A percentile compares a stretch with the other conserved stretches of the same genome.
Evolutionary conservation across 1,139 yeast species (phyloP).

Genomic region (Yamadazyma epiphylla): DNA sequence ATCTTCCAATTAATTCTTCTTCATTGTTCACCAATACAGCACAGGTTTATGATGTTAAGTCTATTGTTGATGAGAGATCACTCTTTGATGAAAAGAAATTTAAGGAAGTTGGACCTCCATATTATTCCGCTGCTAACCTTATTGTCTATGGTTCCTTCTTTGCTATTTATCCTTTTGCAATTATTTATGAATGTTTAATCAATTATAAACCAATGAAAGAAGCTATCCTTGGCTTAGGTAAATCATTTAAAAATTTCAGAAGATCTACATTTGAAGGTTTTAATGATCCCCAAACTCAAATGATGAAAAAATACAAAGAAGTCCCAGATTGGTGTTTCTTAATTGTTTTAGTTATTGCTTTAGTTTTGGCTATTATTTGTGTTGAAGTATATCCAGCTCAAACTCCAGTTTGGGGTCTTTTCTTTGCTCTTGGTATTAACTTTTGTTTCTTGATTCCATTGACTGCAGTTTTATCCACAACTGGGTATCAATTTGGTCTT

Average conservation of each 20-base stretch:
- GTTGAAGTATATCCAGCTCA: constrained; percentile 42
- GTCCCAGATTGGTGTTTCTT: constrained; percentile 63
- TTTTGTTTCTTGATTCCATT: constrained; percentile 52
- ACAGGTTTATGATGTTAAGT: constrained; percentile 24
- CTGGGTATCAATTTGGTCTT: constrained; percentile 51
- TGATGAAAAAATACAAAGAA: constrained; percentile 53
- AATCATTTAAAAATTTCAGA: constrained; percentile 28
- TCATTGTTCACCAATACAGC: constrained; percentile 31
- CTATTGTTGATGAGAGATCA: constrained; percentile 24
- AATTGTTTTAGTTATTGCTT: constrained; percentile 39
- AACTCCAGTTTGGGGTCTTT: constrained; percentile 54
- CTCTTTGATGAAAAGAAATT: constrained; percentile 33
- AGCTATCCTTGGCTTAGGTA: constrained; percentile 14
- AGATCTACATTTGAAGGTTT: constrained; percentile 46
- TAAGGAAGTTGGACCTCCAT: constrained; percentile 49
- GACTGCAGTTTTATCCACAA: constrained; percentile 45
- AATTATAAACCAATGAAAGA: constrained; percentile 39
- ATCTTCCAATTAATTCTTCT: constrained; percentile 34
- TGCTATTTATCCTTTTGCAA: constrained; percentile 38
- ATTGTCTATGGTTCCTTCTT: constrained; percentile 38
- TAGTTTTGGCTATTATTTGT: constrained; percentile 45
- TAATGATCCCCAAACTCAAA: constrained; percentile 52
- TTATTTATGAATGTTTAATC: constrained; percentile 30
- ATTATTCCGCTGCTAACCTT: constrained; percentile 51
- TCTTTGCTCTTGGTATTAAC: constrained; percentile 51